phyloP scores from a whole-genome alignment of 2,329 filamentous ascomycete genomes.

The Apiospora hydei region DNA sequence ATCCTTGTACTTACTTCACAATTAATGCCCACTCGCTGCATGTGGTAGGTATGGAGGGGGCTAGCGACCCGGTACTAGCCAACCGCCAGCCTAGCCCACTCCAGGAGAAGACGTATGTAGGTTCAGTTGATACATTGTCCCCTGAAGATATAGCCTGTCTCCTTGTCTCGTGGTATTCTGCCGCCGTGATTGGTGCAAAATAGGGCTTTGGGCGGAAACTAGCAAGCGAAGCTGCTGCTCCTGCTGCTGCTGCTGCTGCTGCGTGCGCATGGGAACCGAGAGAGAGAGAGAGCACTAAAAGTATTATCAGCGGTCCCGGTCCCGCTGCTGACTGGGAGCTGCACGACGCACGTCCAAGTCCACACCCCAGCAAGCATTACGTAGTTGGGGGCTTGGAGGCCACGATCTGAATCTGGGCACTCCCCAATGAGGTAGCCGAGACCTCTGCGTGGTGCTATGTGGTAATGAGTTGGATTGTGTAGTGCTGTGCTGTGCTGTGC shows the following conservation, averaged over 20 bases:
- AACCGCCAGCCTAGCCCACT: neutral
- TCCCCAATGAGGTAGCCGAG: slow-evolving; percentile 20
- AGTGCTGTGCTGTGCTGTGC: neutral
- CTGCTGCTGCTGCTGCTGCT: neutral
- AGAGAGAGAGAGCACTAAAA: neutral
- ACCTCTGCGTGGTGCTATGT: slow-evolving; percentile 4
- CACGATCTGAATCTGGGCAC: slow-evolving; percentile 17
- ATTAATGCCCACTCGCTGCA: neutral
- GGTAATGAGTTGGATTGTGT: neutral
- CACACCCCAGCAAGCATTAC: neutral
- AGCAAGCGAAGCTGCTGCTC: neutral
- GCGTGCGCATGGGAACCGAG: neutral
- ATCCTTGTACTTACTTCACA: neutral
- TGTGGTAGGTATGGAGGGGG: neutral
- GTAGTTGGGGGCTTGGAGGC: slow-evolving; percentile 12
- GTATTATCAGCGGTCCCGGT: neutral
- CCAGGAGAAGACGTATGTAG: neutral
- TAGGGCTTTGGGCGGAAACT: slow-evolving; percentile 2
- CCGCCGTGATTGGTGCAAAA: slow-evolving; percentile 5
- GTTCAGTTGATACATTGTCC: neutral
- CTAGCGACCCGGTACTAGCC: slow-evolving; percentile 1
- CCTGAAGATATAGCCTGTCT: neutral
- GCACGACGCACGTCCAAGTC: slow-evolving; percentile 8
- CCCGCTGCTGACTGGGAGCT: neutral
- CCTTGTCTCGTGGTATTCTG: neutral